Conservation (phyloP, 2,329 filamentous ascomycete species). For the Berkeleyomyces basicola region DNA sequence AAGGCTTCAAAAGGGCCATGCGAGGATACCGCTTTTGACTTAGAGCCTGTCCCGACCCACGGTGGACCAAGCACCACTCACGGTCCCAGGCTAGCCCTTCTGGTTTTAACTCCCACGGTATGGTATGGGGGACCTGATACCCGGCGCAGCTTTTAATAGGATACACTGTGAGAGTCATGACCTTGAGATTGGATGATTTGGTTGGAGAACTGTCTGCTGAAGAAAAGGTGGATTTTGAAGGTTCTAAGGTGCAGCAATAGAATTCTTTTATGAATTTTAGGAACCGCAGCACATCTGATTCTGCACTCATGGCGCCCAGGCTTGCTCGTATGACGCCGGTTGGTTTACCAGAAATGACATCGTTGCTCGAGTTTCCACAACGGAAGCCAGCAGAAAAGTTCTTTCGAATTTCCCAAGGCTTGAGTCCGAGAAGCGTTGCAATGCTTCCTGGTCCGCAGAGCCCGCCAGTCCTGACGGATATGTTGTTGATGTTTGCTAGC, state of each 20-base stretch:
- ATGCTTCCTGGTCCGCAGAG: slow-evolving; percentile 87
- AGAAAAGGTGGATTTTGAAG: background rate
- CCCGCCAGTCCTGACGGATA: slow-evolving; percentile 76
- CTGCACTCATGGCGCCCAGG: slow-evolving; percentile 76
- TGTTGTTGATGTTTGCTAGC: slow-evolving; percentile 56
- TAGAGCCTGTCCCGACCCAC: slow-evolving; percentile 66
- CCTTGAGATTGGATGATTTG: slow-evolving; percentile 15
- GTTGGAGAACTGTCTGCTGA: background rate
- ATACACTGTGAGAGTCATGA: slow-evolving; percentile 59
- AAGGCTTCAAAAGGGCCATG: slow-evolving; percentile 71
- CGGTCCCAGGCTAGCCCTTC: slow-evolving; percentile 89
- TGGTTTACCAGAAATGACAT: slow-evolving; percentile 68
- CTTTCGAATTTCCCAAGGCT: slow-evolving; percentile 63
- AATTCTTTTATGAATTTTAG: slow-evolving; percentile 52
- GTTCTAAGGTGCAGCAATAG: slow-evolving; percentile 16
- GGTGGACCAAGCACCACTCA: slow-evolving; percentile 89
- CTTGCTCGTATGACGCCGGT: slow-evolving; percentile 77
- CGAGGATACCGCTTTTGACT: slow-evolving; percentile 77
- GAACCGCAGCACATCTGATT: slow-evolving; percentile 56
- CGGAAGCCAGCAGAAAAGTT: slow-evolving; percentile 76
- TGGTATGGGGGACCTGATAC: slow-evolving; percentile 47
- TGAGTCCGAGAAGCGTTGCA: slow-evolving; percentile 52
- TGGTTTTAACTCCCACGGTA: slow-evolving; percentile 56
- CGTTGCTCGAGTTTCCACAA: slow-evolving; percentile 60
- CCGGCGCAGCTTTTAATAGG: slow-evolving; percentile 91